phyloP scores from a whole-genome alignment of 805 yeast genomes.

The Debaryomyces castellii region DNA sequence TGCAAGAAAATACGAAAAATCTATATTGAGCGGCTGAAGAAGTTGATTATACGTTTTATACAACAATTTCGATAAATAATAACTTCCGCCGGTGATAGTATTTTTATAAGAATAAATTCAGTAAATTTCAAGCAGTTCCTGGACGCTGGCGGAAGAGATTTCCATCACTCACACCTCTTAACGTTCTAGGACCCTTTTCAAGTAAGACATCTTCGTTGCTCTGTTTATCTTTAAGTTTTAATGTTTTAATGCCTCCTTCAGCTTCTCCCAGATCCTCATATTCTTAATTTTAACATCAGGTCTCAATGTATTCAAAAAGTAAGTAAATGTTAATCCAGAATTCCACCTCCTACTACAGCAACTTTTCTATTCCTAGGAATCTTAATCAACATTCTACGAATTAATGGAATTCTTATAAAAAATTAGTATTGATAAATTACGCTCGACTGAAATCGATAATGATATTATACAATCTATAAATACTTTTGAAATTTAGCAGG shows the following conservation, averaged over 20 bases:
- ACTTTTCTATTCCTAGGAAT: slow-evolving; percentile 42
- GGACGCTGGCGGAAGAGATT: too few relatives aligned
- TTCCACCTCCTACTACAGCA: slow-evolving; percentile 84
- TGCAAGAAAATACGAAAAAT: too few relatives aligned
- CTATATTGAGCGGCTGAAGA: too few relatives aligned
- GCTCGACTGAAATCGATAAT: not conserved
- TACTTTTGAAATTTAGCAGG: slow-evolving; percentile 11
- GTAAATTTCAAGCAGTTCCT: too few relatives aligned
- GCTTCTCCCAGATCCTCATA: slow-evolving; percentile 53
- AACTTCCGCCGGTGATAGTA: too few relatives aligned
- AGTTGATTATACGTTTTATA: too few relatives aligned
- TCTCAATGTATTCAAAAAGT: slow-evolving; percentile 64
- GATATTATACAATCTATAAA: slow-evolving; percentile 1
- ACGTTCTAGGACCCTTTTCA: slow-evolving; percentile 91
- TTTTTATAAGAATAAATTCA: too few relatives aligned
- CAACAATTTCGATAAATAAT: too few relatives aligned
- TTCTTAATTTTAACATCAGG: slow-evolving; percentile 68
- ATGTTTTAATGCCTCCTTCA: slow-evolving; percentile 82
- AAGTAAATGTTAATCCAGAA: slow-evolving; percentile 81
- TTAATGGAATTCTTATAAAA: too few relatives aligned
- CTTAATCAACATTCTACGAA: slow-evolving; percentile 5
- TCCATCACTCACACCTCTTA: slow-evolving; percentile 82
- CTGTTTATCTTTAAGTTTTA: slow-evolving; percentile 25
- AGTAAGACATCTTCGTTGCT: slow-evolving; percentile 33
- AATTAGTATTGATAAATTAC: too few relatives aligned